Base-by-base conservation (phyloP, 169 alveolate species). In the Besnoitia besnoiti region DNA sequence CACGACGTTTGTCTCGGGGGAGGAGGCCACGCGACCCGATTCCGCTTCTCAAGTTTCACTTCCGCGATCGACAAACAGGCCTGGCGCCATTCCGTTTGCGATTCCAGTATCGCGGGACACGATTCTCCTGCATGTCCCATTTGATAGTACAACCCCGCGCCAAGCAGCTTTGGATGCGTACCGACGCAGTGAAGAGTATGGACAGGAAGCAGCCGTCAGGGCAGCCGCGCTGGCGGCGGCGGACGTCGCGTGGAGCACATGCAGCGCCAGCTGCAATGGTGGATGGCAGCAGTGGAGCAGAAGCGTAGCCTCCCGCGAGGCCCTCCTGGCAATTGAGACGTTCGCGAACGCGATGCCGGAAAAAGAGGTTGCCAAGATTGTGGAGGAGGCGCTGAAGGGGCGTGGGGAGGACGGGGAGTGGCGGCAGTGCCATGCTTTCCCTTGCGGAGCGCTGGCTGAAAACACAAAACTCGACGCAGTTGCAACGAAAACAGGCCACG, bases 161-260 rank as follows among this genome's bases (percentile, higher is more conserved):
- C 16, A 27, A 14, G 73, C 73, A 2, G 73, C 35, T 33, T 10
- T 55, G 35, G 27, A 55, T 33, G 73, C 73, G 7, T 55, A 21
- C n/a, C 35, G 27, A 33, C 16, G 73, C 73, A 55, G 33, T 21
- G 8, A 0, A 55, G 30, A 73, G 30, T 21, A 73, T 24, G 44
- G 84, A 24, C 30, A 39, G 1, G 84, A 73, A 0, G 49, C 42
- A 21, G 44, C 44, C 40, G 44, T 73, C 33, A 33, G 33, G 0
- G 50, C 35, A 21, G 87, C 87, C 8, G 87, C 59, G 8, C 59
- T 42, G 33, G 87, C 55, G 21, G 87, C 87, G 40, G n/a, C 50
- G 2, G 59, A 39, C 37, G n/a, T 42, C 39, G 55, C 87, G 0
- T 77, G 87, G 87, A 59, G 37, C 37, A 4, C 61, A 12, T 77